These are phyloP conservation scores for Starmerella khaoyaiensis DNA, from an alignment of 805 yeast species.

Conservation along the genomic window DNA sequence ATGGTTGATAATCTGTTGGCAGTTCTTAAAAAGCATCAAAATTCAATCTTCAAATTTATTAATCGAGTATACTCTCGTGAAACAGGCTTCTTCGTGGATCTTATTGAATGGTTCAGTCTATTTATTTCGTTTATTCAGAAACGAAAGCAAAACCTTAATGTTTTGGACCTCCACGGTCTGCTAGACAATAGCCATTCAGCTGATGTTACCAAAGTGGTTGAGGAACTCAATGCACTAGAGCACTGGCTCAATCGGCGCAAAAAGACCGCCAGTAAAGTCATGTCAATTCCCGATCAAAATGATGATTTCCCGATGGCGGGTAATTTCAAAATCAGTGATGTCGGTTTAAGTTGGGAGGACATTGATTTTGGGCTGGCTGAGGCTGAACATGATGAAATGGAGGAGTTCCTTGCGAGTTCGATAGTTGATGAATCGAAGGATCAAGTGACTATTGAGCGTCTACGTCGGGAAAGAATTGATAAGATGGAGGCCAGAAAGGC, in stretches of 20 bases:
- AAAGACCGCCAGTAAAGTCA: constrained; percentile 16
- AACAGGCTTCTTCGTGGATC: constrained; percentile 53
- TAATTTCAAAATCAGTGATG: constrained; percentile 34
- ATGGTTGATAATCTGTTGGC: constrained; percentile 54
- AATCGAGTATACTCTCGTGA: constrained; percentile 77
- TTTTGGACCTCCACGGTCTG: constrained; percentile 35
- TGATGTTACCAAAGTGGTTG: constrained; percentile 28
- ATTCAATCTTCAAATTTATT: constrained; percentile 57
- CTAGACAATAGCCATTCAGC: constrained; percentile 23
- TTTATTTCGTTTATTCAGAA: constrained; percentile 50
- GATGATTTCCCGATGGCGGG: constrained; percentile 30
- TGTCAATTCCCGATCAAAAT: constrained; percentile 27
- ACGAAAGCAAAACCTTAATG: constrained; percentile 37
- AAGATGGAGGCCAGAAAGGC: constrained; percentile 16
- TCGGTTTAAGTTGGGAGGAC: constrained; percentile 30
- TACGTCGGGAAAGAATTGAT: constrained; percentile 21
- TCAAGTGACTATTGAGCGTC: constrained; percentile 23
- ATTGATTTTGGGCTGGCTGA: constrained; percentile 39
- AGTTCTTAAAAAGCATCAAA: constrained; percentile 59
- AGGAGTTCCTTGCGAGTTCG: constrained; percentile 28
- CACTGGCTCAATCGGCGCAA: constrained; percentile 22
- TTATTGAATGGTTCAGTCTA: constrained; percentile 61
- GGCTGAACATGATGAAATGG: constrained; percentile 36
- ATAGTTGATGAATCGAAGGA: constrained; percentile 24
- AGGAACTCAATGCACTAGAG: constrained; percentile 34